Base-by-base conservation (phyloP, 1,284 basidiomycete species). In the Austropuccinia psidii region DNA sequence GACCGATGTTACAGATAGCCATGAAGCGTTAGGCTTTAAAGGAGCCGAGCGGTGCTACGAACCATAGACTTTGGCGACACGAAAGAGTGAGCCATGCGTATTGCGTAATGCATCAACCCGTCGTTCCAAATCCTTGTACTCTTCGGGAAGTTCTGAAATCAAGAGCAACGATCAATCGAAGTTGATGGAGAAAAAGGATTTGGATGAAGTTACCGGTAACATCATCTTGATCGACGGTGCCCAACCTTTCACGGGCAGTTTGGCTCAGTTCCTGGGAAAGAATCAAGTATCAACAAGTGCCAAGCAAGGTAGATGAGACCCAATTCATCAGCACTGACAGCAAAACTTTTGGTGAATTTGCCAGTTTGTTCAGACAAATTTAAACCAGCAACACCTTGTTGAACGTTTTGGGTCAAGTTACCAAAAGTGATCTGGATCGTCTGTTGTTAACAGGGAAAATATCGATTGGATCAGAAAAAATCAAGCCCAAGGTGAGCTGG, bases 111-210 rank as follows among this genome's bases (percentile, higher is more conserved):
- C 91, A 82, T 98, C 96, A 47, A 98, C 95, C 72, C 93, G 88
- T 58, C 88, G 85, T 83, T 98, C 95, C 77, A 98, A 87, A 79
- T 94, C 90, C 81, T 89, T 93, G 86, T 98, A 98, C 81, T 98
- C 94, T 90, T 82, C 76, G 17, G 81, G 76, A 31, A 80, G 77
- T 68, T 78, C 81, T 74, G 27, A 66, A 41, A 13, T 39, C n/a
- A 29, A 49, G 24, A 33, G 21, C 7, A 15, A 2, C n/a, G 6
- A 45, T 15, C 13, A 21, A 21, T 37, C 15, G 33, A 4, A 17
- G 29, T 15, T 41, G 24, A 47, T 8, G 31, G 5, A 13, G 6
- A 6, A 21, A 37, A 47, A 64, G 43, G 64, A 37, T 66, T 27
- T n/a, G 13, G 31, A 9, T 35, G n/a, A 27, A n/a, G 17, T 54